Percentiles rank a stretch among this genome's conserved stretches.
These are phyloP conservation scores for Pseudogymnoascus sp. DNA, from an alignment of 2,329 filamentous ascomycete genomes.

Conservation along the genomic window DNA sequence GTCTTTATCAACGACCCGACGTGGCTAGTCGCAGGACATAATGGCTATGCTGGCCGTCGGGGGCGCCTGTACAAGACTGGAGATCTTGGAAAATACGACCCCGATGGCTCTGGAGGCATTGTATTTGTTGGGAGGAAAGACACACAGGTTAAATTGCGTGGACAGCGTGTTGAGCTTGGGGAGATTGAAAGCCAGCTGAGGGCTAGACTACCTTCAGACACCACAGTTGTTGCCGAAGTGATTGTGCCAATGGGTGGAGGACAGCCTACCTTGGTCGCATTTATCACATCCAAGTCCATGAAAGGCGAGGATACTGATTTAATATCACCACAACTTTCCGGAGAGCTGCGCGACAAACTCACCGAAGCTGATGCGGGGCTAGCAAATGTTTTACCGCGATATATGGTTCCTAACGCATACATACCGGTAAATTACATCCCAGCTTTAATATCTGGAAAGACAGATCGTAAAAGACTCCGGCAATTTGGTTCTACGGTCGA, in stretches of 20 bases:
- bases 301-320: slow-evolving; percentile 19
- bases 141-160: slow-evolving; percentile 59
- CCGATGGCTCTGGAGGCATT: slow-evolving; percentile 40
- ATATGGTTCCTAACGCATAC: slow-evolving; percentile 30
- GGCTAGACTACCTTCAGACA: slow-evolving; percentile 30
- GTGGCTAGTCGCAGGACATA: slow-evolving; percentile 40
- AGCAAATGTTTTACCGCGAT: slow-evolving; percentile 27
- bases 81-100: slow-evolving; percentile 47
- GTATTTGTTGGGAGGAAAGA: slow-evolving; percentile 56
- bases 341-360: slow-evolving; percentile 17
- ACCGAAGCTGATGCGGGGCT: slow-evolving; percentile 14
- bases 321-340: slow-evolving; percentile 10
- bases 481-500: slow-evolving; percentile 14
- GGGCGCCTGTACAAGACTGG: slow-evolving; percentile 51
- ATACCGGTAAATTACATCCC: slow-evolving; percentile 27
- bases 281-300: slow-evolving; percentile 20
- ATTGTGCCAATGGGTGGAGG: slow-evolving; percentile 23
- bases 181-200: slow-evolving; percentile 38
- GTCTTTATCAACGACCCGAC: slow-evolving; percentile 48
- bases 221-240: slow-evolving; percentile 27
- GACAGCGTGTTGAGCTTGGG: slow-evolving; percentile 54
- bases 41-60: slow-evolving; percentile 28
- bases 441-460: slow-evolving; percentile 27
- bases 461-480: slow-evolving; percentile 31
- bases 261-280: slow-evolving; percentile 28